Conservation (phyloP, 371 early-diverging fungal species). For the Mucor circinelloides region DNA sequence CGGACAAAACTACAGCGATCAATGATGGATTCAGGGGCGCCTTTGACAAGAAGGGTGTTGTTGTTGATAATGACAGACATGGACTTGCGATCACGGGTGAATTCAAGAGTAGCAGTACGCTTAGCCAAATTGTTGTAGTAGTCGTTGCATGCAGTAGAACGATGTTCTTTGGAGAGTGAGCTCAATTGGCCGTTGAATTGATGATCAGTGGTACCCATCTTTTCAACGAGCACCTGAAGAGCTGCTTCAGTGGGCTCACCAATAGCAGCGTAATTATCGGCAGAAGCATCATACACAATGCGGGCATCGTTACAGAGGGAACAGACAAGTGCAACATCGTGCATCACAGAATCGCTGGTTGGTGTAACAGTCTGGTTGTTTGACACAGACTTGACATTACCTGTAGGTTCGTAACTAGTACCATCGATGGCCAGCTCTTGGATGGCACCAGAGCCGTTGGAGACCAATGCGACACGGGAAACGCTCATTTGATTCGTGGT, state of each 20-base stretch:
- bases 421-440: conserved; percentile 80
- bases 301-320: conserved; percentile 92
- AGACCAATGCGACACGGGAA: conserved; percentile 48
- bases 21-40: conserved; percentile 94
- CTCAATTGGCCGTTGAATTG: conserved; percentile 63
- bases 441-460: conserved; percentile 38
- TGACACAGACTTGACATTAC: conserved; percentile 48
- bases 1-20: conserved; percentile 80
- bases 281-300: conserved; percentile 75
- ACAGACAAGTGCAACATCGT: conserved; percentile 80
- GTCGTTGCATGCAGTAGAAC: conserved; percentile 66
- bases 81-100: conserved; percentile 95
- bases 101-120: conserved; percentile 84
- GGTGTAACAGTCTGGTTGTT: not conserved
- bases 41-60: conserved; percentile 77
- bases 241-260: conserved; percentile 99
- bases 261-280: conserved; percentile 65
- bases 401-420: conserved; percentile 85
- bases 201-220: conserved; percentile 77
- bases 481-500: conserved; percentile 99
- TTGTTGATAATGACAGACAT: conserved; percentile 83
- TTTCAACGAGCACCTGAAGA: conserved; percentile 90
- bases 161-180: conserved; percentile 52
- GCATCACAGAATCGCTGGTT: conserved; percentile 12
- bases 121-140: conserved; percentile 56